phyloP scores from a whole-genome alignment of 345 rosid genomes.

The Rubroshorea leprosula region DNA sequence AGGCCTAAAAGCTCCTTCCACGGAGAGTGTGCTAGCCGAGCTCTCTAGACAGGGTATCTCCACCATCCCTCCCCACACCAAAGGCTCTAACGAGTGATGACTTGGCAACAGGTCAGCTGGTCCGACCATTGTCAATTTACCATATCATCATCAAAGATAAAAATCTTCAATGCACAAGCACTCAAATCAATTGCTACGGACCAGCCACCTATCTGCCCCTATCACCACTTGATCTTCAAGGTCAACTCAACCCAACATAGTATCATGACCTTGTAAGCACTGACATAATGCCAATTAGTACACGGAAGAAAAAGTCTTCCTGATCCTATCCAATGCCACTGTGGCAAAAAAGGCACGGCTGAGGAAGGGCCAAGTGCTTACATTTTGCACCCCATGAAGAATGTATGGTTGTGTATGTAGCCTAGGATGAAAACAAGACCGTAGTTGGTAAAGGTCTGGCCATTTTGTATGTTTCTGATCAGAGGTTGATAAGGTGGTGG shows the following conservation, averaged over 20 bases:
- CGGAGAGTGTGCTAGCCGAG: slow-evolving; percentile 72
- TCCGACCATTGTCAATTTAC: slow-evolving; percentile 8
- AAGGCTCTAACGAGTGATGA: slow-evolving; percentile 31
- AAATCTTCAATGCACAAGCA: not conserved
- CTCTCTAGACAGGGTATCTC: slow-evolving; percentile 78
- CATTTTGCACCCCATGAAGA: slow-evolving; percentile 20
- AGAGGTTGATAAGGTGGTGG: not conserved
- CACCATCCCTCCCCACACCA: slow-evolving; percentile 43
- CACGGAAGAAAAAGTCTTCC: not conserved
- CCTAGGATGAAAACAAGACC: not conserved
- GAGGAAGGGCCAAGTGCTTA: slow-evolving; percentile 16
- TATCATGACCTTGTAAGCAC: not conserved
- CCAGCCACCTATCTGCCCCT: slow-evolving; percentile 3
- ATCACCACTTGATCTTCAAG: not conserved
- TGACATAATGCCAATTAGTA: slow-evolving; percentile 1
- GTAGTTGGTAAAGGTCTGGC: not conserved
- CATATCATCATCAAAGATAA: no score
- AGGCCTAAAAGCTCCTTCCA: slow-evolving; percentile 81
- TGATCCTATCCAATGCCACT: not conserved
- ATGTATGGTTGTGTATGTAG: slow-evolving; percentile 40
- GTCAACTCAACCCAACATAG: not conserved
- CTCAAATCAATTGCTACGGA: not conserved
- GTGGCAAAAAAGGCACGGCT: slow-evolving; percentile 12
- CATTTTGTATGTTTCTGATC: not conserved
- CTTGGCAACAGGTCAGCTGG: not conserved